A percentile compares a stretch with the other conserved stretches of the same genome.
phyloP scores from a whole-genome alignment of 306 rosid species.

The barrel medic (Medicago truncatula) region MtrunA17r5.0-ANR NC_053046.1:19345001-19345500 shows the following conservation, averaged over 20 bases:
- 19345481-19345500: no score
- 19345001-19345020: conserved; percentile 64
- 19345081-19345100: conserved; percentile 47
- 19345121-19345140: conserved; percentile 55
- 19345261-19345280: conserved; percentile 41
- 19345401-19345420: conserved; percentile 21
- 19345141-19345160: conserved; percentile 42
- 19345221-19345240: conserved; percentile 57
- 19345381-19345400: conserved; percentile 2
- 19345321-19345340: conserved; percentile 46
- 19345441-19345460: neutral
- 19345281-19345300: conserved; percentile 23
- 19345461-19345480: neutral
- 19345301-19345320: conserved; percentile 30
- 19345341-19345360: neutral
- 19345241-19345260: conserved; percentile 33
- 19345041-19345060: conserved; percentile 61
- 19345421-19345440: neutral
- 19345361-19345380: neutral
- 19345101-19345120: conserved; percentile 54
- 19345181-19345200: conserved; percentile 66
- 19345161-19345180: conserved; percentile 59
- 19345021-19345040: conserved; percentile 56
- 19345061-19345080: conserved; percentile 56
- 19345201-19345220: conserved; percentile 56